Evolutionary conservation across 768 basidiomycete species (phyloP).

Genomic region (Tulasnella sp.): DNA sequence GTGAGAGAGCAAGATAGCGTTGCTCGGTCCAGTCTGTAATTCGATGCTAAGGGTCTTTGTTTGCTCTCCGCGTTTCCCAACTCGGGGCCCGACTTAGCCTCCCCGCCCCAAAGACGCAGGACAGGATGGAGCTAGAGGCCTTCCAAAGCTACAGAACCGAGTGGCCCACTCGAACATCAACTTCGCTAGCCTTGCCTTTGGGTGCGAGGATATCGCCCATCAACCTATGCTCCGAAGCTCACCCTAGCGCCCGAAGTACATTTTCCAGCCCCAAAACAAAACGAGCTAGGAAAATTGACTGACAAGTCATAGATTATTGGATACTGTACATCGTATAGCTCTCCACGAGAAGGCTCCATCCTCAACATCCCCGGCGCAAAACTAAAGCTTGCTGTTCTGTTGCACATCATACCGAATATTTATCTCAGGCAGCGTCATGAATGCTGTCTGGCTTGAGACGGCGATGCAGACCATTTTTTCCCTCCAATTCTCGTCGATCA

Average conservation of each 20-base stretch:
- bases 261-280: neutral
- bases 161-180: neutral
- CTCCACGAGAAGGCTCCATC: too few species aligned
- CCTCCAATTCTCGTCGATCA: constrained; percentile 1
- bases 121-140: neutral
- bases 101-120: neutral
- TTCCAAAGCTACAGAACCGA: neutral
- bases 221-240: too few species aligned
- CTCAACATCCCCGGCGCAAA: neutral
- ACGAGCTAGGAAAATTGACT: neutral
- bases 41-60: neutral
- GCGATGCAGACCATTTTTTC: neutral
- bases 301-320: too few species aligned
- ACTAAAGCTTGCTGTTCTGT: neutral
- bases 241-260: neutral
- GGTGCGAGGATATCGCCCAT: neutral
- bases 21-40: neutral
- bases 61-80: neutral
- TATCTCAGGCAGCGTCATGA: neutral
- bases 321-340: too few species aligned
- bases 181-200: neutral
- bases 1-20: neutral
- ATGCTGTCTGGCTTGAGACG: neutral
- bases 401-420: neutral
- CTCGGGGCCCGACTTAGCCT: neutral